These are phyloP conservation scores for Verticillium zaregamsianum DNA, from an alignment of 2,329 filamentous ascomycete genomes.

Conservation along the genomic window DNA sequence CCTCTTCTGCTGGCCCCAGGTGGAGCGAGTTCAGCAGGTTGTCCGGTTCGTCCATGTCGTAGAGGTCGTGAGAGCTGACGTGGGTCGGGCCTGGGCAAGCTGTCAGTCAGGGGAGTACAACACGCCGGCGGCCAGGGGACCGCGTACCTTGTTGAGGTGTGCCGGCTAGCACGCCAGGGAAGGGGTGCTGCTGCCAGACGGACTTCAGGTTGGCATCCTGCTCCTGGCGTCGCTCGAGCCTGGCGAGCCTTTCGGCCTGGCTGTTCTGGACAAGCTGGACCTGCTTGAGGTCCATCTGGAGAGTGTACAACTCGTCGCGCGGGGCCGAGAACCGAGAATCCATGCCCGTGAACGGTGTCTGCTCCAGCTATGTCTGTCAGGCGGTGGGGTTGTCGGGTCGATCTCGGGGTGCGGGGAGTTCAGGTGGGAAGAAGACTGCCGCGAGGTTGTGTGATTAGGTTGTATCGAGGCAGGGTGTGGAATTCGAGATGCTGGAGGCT, in stretches of 20 bases:
- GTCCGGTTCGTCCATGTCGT: constrained; percentile 83
- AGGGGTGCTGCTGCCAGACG: constrained; percentile 88
- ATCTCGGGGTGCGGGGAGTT: not conserved
- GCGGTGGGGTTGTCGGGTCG: not conserved
- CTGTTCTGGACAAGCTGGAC: constrained; percentile 59
- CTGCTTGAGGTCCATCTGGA: constrained; percentile 69
- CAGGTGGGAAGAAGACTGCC: not conserved
- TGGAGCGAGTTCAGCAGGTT: constrained; percentile 77
- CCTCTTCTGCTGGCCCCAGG: constrained; percentile 76
- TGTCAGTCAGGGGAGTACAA: constrained; percentile 12
- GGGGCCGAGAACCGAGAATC: constrained; percentile 57
- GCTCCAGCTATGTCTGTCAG: not conserved
- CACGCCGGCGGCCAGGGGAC: not conserved
- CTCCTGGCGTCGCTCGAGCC: constrained; percentile 63
- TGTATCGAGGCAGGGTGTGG: not conserved
- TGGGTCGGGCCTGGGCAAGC: constrained; percentile 64
- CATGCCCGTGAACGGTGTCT: constrained; percentile 42
- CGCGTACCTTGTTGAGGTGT: constrained; percentile 80
- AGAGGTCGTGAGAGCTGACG: constrained; percentile 76
- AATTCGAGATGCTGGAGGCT: not conserved
- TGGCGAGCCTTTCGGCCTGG: constrained; percentile 57
- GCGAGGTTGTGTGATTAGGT: not conserved
- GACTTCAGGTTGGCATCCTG: constrained; percentile 71
- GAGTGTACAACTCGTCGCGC: constrained; percentile 62
- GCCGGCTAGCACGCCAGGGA: constrained; percentile 77